phyloP scores from a whole-genome alignment of 495 filamentous ascomycete genomes.

The Penicillium parvum region DNA sequence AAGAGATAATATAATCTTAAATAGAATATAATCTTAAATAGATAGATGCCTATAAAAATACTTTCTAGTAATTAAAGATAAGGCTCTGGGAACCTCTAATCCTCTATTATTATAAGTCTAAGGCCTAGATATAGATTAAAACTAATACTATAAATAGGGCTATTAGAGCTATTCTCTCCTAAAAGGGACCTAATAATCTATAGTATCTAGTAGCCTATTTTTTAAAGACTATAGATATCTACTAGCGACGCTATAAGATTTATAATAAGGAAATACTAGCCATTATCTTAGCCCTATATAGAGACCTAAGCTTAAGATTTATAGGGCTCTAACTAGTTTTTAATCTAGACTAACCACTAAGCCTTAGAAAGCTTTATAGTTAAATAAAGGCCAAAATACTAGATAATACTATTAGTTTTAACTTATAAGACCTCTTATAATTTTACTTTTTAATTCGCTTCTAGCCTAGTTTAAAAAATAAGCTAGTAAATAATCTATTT shows the following conservation, averaged over 20 bases:
- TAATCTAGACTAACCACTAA: conserved; percentile 11
- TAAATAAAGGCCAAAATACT: neutral
- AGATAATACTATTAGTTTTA: conserved; percentile 10
- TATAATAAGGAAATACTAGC: conserved; percentile 26
- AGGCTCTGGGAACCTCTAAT: conserved; percentile 3
- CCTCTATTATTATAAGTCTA: conserved; percentile 9
- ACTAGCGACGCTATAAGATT: conserved; percentile 27
- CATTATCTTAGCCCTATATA: conserved; percentile 9
- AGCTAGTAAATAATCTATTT: neutral
- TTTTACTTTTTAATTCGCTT: conserved; percentile 29
- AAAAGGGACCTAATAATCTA: conserved; percentile 4
- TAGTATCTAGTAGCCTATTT: conserved; percentile 19
- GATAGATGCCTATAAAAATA: neutral
- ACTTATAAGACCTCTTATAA: conserved; percentile 18
- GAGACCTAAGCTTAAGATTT: conserved; percentile 13
- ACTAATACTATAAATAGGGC: conserved; percentile 17
- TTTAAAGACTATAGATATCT: conserved; percentile 17
- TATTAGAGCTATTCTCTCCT: conserved; percentile 9
- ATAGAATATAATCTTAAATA: neutral
- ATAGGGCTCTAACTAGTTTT: neutral
- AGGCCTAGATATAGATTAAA: conserved; percentile 5
- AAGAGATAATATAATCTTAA: neutral
- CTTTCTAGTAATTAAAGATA: conserved; percentile 10
- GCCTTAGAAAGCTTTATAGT: neutral
- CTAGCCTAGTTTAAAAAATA: conserved; percentile 8